Evolutionary conservation across 2,329 filamentous ascomycete species (phyloP).

Genomic region (Colletotrichum sublineola): DNA sequence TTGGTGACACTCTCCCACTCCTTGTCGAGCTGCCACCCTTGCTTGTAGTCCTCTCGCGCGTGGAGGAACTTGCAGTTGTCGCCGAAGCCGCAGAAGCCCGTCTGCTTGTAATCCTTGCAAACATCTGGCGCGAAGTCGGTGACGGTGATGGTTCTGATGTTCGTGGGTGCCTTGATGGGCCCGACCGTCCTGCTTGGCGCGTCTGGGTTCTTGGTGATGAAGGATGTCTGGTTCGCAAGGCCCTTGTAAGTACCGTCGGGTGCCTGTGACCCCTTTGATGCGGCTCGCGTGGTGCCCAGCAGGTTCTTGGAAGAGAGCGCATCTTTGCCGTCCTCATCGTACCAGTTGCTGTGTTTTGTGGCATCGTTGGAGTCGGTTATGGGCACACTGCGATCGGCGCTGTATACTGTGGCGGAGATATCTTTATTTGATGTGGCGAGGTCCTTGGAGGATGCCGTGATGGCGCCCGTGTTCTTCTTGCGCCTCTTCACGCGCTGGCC

Average conservation of each 20-base stretch:
- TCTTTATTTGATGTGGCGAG: conserved; percentile 56
- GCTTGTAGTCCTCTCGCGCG: conserved; percentile 82
- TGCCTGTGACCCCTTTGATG: conserved; percentile 30
- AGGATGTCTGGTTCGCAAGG: conserved; percentile 77
- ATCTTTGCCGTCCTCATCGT: conserved; percentile 76
- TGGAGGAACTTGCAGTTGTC: conserved; percentile 88
- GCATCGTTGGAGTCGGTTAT: conserved; percentile 84
- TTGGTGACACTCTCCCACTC: conserved; percentile 93
- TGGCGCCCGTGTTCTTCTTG: conserved; percentile 74
- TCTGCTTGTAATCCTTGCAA: conserved; percentile 81
- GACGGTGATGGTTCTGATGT: conserved; percentile 90
- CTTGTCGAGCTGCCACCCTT: conserved; percentile 94
- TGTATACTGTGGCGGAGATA: conserved; percentile 66
- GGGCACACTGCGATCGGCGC: conserved; percentile 71
- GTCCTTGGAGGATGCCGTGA: conserved; percentile 74
- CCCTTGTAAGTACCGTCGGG: conserved; percentile 83
- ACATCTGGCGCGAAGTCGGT: conserved; percentile 94
- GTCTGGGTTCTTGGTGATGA: conserved; percentile 86
- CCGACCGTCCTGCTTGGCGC: conserved; percentile 79
- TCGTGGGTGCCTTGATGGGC: conserved; percentile 88
- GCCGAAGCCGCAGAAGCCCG: conserved; percentile 71
- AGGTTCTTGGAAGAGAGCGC: conserved; percentile 65
- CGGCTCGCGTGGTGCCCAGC: conserved; percentile 67
- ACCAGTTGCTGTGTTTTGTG: conserved; percentile 91
- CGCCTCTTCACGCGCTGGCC: conserved; percentile 85